phyloP scores from a whole-genome alignment of 176 grass and related monocot genomes.

The maize (Zea mays) region DNA sequence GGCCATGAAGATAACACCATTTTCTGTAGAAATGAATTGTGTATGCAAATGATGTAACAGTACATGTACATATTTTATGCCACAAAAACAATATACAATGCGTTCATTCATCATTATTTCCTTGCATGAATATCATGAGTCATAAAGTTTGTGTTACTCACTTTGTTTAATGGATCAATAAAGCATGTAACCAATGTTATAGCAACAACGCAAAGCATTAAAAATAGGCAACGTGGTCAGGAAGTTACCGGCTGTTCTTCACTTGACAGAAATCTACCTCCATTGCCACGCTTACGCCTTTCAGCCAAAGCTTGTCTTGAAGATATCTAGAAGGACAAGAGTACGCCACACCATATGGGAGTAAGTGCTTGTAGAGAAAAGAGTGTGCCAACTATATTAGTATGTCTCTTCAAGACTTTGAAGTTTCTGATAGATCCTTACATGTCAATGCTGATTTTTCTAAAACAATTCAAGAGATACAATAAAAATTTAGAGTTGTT shows the following conservation, averaged over 20 bases:
- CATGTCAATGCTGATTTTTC: not conserved
- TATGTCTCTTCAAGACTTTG: not conserved
- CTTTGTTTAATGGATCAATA: conserved; percentile 7
- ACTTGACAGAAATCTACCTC: conserved; percentile 66
- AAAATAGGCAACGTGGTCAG: conserved; percentile 19
- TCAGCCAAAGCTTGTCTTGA: conserved; percentile 71
- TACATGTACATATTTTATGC: not conserved
- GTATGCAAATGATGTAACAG: conserved; percentile 15
- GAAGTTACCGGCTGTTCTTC: conserved; percentile 50
- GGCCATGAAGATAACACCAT: not conserved
- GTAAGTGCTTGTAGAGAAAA: not conserved
- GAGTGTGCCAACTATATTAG: not conserved
- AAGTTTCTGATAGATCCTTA: conserved; percentile 23
- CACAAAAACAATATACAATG: not conserved
- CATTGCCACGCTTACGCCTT: conserved; percentile 62
- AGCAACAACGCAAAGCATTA: conserved; percentile 8
- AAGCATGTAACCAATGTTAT: not conserved
- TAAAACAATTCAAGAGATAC: not conserved
- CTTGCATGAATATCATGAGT: not conserved
- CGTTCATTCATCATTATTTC: not conserved
- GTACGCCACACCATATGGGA: not conserved
- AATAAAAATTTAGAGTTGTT: not conserved
- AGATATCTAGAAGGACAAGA: conserved; percentile 53
- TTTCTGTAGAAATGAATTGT: not conserved
- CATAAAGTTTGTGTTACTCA: not conserved